Base-by-base conservation (phyloP, 805 yeast species). In the Torulaspora microellipsoides region DNA sequence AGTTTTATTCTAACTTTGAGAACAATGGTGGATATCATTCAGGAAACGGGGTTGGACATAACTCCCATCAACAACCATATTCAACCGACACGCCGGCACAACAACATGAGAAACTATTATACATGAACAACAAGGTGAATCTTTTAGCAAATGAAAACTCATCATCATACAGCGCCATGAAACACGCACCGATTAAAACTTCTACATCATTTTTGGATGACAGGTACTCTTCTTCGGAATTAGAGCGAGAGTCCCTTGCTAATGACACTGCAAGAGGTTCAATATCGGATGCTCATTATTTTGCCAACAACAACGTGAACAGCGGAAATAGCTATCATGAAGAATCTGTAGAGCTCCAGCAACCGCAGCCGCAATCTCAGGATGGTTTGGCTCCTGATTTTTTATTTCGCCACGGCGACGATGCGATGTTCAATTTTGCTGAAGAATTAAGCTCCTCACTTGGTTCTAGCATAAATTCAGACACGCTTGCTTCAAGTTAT, bases 391-490 rank as follows among this genome's bases (percentile, higher is more conserved):
- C 25, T 20, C 30, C 52, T 37, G 60, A 56, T 13, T 50, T 51
- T 37, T 42, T 58, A 15, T 55, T 55, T 42, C 43, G 46, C 15
- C 49, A 43, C 17, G 42, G 36, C 3, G 60, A 55, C 15, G 62
- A 59, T 34, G 45, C 55, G 27, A 36, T 48, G 27, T 44, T 56
- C 8, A 49, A 47, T 30, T 50, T 51, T 23, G 38, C 56, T 7
- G 66, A 62, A 36, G 67, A 61, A 14, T 27, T 60, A 2, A 49
- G 55, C 23, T 60, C 66, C 7, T 62, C 67, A 2, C 36, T 61
- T 7, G 56, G 61, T 5, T 60, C 67, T 3, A 59, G 64, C 34
- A 40, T 59, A 8, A 44, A 55, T 27, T 56, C 59, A 8, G 64
- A 59, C 6, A 15, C 51, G 23, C 40, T 55, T 15, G 51, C 59